Evolutionary conservation across 352 stramenopile species (phyloP).

Genomic region (Globisporangium nagaii): DNA sequence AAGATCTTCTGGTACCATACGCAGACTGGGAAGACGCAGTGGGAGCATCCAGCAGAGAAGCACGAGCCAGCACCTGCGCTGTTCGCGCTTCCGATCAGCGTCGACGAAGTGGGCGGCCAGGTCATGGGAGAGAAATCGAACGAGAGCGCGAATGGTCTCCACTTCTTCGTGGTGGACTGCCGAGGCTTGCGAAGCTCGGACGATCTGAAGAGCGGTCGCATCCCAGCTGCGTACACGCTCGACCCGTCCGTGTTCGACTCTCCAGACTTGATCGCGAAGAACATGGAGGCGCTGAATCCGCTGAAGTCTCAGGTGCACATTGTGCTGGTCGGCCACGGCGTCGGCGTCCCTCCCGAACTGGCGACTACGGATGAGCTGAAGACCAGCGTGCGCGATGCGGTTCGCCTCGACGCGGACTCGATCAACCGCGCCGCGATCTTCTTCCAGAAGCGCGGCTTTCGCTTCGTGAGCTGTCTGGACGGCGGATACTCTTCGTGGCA

Average conservation of each 20-base stretch:
- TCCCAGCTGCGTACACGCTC: conserved; percentile 69
- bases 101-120: conserved; percentile 61
- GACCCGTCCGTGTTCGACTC: conserved; percentile 79
- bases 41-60: conserved; percentile 68
- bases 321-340: conserved; percentile 68
- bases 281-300: conserved; percentile 59
- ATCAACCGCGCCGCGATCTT: conserved; percentile 76
- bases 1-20: conserved; percentile 82
- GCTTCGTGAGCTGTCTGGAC: conserved; percentile 74
- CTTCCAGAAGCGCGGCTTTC: conserved; percentile 80
- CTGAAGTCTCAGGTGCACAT: conserved; percentile 75
- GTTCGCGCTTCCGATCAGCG: conserved; percentile 62
- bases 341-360: conserved; percentile 55
- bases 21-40: conserved; percentile 70
- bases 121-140: conserved; percentile 55
- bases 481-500: conserved; percentile 80
- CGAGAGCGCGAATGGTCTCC: conserved; percentile 21
- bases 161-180: conserved; percentile 79
- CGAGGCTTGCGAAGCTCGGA: conserved; percentile 67
- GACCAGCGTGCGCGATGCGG: conserved; percentile 69
- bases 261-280: conserved; percentile 68
- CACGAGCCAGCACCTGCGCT: conserved; percentile 48
- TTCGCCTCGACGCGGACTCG: conserved; percentile 56
- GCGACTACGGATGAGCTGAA: conserved; percentile 60
- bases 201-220: conserved; percentile 72